Evolutionary conservation across 2,329 filamentous ascomycete genomes (phyloP).

Genomic region (Aspergillus tubingensis): DNA sequence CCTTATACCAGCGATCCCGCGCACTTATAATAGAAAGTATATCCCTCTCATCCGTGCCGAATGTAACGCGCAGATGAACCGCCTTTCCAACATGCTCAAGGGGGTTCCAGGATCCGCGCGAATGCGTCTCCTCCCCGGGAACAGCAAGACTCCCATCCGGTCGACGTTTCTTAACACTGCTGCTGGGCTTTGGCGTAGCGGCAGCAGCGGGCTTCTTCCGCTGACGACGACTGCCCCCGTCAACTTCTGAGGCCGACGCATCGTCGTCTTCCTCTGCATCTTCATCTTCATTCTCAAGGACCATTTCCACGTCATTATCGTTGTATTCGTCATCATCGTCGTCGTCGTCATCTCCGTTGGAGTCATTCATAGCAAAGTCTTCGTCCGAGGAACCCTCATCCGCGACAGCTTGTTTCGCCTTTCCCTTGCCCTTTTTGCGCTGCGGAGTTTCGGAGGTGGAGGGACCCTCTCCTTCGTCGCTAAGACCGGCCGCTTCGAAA

Average conservation of each 20-base stretch:
- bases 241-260: conserved; percentile 5
- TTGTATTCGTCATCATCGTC: conserved; percentile 15
- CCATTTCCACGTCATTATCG: conserved; percentile 10
- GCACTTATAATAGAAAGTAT: conserved; percentile 50
- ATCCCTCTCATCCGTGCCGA: conserved; percentile 54
- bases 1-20: conserved; percentile 52
- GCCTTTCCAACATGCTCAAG: conserved; percentile 44
- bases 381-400: conserved; percentile 35
- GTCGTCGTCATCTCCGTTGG: conserved; percentile 22
- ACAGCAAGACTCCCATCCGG: conserved; percentile 23
- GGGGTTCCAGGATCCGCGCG: conserved; percentile 40
- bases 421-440: conserved; percentile 19
- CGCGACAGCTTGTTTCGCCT: conserved; percentile 12
- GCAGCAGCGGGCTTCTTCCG: conserved; percentile 12
- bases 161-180: conserved; percentile 16
- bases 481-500: conserved; percentile 37
- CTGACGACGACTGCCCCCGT: neutral
- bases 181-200: conserved; percentile 4
- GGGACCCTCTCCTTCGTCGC: conserved; percentile 26
- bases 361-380: conserved; percentile 34
- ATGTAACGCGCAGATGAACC: conserved; percentile 51
- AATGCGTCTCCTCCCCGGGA: conserved; percentile 34
- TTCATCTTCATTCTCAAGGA: conserved; percentile 16
- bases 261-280: conserved; percentile 9
- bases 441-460: conserved; percentile 6